phyloP scores from a whole-genome alignment of 116 monocot species.

The Zostera marina region DNA sequence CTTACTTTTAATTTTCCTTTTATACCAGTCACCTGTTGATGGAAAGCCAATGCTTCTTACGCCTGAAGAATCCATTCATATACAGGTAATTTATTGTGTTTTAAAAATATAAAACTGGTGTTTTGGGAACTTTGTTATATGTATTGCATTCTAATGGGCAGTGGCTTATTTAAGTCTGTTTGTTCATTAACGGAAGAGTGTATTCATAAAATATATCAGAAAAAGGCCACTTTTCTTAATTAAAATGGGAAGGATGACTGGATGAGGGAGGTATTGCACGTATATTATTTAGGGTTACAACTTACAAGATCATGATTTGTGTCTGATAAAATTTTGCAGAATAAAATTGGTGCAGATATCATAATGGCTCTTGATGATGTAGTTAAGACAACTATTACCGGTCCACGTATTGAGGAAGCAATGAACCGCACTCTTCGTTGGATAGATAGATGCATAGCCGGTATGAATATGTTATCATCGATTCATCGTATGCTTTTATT shows the following conservation, averaged over 20 bases:
- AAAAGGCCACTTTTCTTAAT: too few species aligned
- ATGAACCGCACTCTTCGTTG: slow-evolving; percentile 97
- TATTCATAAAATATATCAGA: too few species aligned
- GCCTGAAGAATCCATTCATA: slow-evolving; percentile 96
- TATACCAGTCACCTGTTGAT: slow-evolving; percentile 83
- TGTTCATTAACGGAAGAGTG: too few species aligned
- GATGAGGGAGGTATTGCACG: not conserved
- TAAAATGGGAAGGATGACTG: not conserved
- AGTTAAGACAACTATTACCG: slow-evolving; percentile 92
- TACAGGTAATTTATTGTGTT: slow-evolving; percentile 41
- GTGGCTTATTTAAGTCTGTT: too few species aligned
- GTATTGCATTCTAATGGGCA: too few species aligned
- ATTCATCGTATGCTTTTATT: too few species aligned
- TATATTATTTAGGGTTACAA: not conserved
- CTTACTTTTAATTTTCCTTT: slow-evolving; percentile 1
- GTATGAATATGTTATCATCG: slow-evolving; percentile 20
- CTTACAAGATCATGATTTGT: not conserved
- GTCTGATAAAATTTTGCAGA: slow-evolving; percentile 33
- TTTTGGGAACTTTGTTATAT: not conserved
- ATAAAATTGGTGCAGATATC: slow-evolving; percentile 99
- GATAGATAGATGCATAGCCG: slow-evolving; percentile 98
- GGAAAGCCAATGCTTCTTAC: slow-evolving; percentile 98
- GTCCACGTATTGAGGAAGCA: slow-evolving; percentile 95
- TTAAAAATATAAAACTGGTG: not conserved
- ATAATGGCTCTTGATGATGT: slow-evolving; percentile 99